Percentiles rank a stretch among this genome's conserved stretches.
Evolutionary conservation across 1,284 basidiomycete genomes (phyloP).

Genomic region (Sporisorium scitamineum): DNA sequence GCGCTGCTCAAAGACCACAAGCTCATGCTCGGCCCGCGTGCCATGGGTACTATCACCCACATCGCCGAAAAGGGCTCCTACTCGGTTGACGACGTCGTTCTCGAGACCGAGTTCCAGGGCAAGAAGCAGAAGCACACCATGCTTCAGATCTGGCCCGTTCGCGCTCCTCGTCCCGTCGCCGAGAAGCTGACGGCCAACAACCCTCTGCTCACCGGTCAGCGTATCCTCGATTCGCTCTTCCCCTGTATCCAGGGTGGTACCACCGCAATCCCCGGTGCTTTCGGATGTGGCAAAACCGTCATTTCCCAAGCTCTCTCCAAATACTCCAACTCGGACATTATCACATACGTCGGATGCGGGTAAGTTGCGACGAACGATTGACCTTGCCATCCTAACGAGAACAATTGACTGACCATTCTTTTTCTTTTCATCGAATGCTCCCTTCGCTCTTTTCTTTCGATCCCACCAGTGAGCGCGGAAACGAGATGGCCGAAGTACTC

Average conservation of each 20-base stretch:
- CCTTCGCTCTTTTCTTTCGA: neutral
- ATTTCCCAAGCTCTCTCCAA: constrained; percentile 84
- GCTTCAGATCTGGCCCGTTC: constrained; percentile 99
- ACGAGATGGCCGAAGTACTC: constrained; percentile 97
- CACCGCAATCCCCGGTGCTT: constrained; percentile 98
- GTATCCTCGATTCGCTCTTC: constrained; percentile 96
- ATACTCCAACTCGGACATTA: constrained; percentile 99
- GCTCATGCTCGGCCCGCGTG: constrained; percentile 93
- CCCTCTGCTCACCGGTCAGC: constrained; percentile 94
- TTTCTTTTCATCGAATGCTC: no score
- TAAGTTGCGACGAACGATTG: constrained; percentile 17
- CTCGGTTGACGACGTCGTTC: constrained; percentile 88
- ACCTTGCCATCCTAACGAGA: neutral
- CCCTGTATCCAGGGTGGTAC: constrained; percentile 99
- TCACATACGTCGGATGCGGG: constrained; percentile 96
- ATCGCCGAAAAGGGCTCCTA: constrained; percentile 96
- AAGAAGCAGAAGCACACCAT: constrained; percentile 92
- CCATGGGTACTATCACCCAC: constrained; percentile 92
- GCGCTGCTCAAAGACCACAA: constrained; percentile 96
- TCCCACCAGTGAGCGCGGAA: constrained; percentile 70
- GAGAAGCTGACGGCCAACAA: constrained; percentile 94
- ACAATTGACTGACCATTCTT: constrained; percentile 11
- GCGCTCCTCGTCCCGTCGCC: constrained; percentile 92
- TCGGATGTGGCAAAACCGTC: constrained; percentile 79
- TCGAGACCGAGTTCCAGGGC: constrained; percentile 98